Conservation (phyloP, 345 rosid genomes). For the Angophora floribunda region DNA sequence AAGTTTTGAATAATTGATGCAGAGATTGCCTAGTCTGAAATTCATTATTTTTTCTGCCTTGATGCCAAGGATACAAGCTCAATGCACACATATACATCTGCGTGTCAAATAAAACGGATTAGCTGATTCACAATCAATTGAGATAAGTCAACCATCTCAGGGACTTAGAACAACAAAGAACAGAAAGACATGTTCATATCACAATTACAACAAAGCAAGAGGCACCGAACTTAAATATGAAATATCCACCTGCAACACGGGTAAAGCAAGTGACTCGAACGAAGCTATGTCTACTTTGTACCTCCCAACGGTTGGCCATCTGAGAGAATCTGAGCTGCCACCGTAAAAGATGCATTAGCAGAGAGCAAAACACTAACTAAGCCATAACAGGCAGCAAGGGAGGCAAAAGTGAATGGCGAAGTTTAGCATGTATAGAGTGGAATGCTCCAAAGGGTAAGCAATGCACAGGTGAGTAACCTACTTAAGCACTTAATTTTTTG, state of each 20-base stretch:
- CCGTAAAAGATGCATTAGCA: background rate
- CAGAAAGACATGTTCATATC: background rate
- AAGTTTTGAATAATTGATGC: background rate
- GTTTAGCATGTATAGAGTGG: background rate
- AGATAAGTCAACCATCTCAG: background rate
- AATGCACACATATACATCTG: background rate
- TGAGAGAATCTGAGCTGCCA: constrained; percentile 41
- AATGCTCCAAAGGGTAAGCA: background rate
- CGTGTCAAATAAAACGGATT: background rate
- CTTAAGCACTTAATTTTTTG: background rate
- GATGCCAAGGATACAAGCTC: background rate
- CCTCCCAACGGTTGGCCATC: constrained; percentile 68
- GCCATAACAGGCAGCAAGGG: background rate
- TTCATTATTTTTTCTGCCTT: background rate
- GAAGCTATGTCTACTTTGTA: constrained; percentile 60
- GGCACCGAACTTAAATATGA: background rate
- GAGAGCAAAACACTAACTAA: background rate
- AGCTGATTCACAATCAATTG: background rate
- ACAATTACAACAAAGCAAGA: background rate
- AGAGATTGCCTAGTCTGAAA: background rate
- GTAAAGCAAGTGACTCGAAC: constrained; percentile 63
- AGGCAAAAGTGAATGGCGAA: background rate
- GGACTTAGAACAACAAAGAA: background rate
- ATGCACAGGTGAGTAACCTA: background rate
- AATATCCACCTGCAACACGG: constrained; percentile 47